phyloP scores from a whole-genome alignment of 306 rosid species.

The Fagus crenata region DNA sequence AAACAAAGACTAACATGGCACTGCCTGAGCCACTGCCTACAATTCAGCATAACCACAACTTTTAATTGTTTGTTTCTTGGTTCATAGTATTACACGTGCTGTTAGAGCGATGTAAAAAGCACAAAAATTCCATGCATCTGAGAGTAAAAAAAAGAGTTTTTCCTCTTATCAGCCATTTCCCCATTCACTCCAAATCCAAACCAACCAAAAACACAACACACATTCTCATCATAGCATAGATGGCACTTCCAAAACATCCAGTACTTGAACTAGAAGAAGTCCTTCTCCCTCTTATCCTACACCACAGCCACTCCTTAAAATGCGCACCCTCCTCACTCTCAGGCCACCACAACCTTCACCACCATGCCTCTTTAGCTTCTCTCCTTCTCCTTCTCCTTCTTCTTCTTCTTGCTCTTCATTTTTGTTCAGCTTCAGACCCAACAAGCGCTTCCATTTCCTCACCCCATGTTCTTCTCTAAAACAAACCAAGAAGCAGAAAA shows the following conservation, averaged over 20 bases:
- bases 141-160: background rate
- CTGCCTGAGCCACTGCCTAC: conserved; percentile 12
- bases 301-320: conserved; percentile 33
- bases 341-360: conserved; percentile 33
- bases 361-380: conserved; percentile 51
- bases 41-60: no score
- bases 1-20: conserved; percentile 21
- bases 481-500: conserved; percentile 66
- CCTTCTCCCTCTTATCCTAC: conserved; percentile 24
- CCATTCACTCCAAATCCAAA: background rate
- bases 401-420: conserved; percentile 36
- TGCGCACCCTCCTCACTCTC: conserved; percentile 56
- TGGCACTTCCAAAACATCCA: conserved; percentile 22
- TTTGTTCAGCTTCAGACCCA: conserved; percentile 50
- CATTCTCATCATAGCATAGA: conserved; percentile 2
- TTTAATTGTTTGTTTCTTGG: no score
- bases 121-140: background rate
- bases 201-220: background rate
- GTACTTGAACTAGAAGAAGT: background rate
- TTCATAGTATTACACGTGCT: background rate
- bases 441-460: conserved; percentile 55
- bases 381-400: conserved; percentile 18
- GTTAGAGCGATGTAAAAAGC: background rate
- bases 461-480: conserved; percentile 75
- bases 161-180: background rate